Evolutionary conservation across 1,284 basidiomycete species (phyloP).

Genomic region (Cryptococcus sp.): DNA sequence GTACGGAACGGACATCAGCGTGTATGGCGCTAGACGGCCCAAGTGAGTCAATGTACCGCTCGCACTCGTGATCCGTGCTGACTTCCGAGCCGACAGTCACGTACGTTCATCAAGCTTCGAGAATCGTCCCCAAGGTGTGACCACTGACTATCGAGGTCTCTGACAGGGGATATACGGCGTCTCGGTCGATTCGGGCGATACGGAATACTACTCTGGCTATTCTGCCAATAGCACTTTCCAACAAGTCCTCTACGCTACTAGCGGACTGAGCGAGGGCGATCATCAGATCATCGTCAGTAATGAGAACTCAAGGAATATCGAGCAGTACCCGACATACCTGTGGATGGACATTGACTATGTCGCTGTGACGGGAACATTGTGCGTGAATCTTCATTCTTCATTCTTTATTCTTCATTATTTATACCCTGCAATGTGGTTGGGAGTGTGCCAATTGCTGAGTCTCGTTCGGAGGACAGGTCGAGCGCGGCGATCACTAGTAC

Average conservation of each 20-base stretch:
- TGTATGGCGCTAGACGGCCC: constrained; percentile 32
- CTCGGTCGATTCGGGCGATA: constrained; percentile 24
- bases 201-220: constrained; percentile 36
- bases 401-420: background rate
- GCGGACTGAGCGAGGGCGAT: constrained; percentile 28
- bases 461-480: background rate
- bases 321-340: constrained; percentile 27
- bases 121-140: background rate
- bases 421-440: background rate
- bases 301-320: constrained; percentile 32
- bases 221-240: constrained; percentile 22
- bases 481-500: background rate
- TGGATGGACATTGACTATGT: constrained; percentile 38
- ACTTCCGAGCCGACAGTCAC: constrained; percentile 15
- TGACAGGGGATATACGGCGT: constrained; percentile 39
- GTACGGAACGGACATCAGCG: constrained; percentile 34
- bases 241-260: constrained; percentile 32
- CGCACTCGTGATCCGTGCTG: constrained; percentile 1
- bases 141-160: background rate
- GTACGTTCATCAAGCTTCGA: constrained; percentile 14
- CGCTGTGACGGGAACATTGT: constrained; percentile 33
- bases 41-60: constrained; percentile 28
- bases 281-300: constrained; percentile 37
- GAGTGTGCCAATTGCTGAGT: background rate
- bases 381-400: constrained; percentile 9